Base-by-base conservation (phyloP, 148 eudicot genomes). In the Chenopodium suecicum region DNA sequence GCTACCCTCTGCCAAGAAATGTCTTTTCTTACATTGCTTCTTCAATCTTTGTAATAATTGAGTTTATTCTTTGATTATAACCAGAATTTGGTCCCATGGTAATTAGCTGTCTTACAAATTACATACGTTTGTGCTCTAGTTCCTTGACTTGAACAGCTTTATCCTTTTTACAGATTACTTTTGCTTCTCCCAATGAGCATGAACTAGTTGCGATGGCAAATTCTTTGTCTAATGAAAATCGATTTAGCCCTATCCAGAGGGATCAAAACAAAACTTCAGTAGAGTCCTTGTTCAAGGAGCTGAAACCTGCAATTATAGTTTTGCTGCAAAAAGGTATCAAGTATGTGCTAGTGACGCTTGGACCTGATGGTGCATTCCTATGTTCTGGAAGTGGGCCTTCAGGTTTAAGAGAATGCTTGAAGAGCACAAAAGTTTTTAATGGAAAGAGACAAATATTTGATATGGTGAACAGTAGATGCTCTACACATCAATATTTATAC, bases 191-290 rank as follows among this genome's bases (percentile, higher is more conserved):
- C 50, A 96, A 96, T 80, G 98, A 94, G 84, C 92, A 89, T 72
- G 99, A 96, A 88, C 95, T 96, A 65, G 54, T 94, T 82, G 93
- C 97, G 34, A 96, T 96, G 99, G 99, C 98, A 72, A 91, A 94
- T 84, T 87, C 94, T 77, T 79, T 96, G 67, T 89, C 95, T 83
- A 47, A 72, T 67, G 85, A 73, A 78, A 78, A 78, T 56, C 58
- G 70, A 16, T 89, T 92, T 77, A 7, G 27, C 79, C 95, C 93
- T 74, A 79, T 88, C 47, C 86, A 84, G 60, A 86, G 74, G 83
- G 83, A 83, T 77, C 48, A 31, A 56, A 73, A 73, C 60, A 82
- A 19, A 48, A 83, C 64, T 66, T 90, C 97, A 22, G 74, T 79
- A 60, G 91, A 87, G 85, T 82, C 92, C 29, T 85, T 91, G 79